Evolutionary conservation across 2,329 filamentous ascomycete genomes (phyloP).

Genomic region (Aspergillus flavus): DNA sequence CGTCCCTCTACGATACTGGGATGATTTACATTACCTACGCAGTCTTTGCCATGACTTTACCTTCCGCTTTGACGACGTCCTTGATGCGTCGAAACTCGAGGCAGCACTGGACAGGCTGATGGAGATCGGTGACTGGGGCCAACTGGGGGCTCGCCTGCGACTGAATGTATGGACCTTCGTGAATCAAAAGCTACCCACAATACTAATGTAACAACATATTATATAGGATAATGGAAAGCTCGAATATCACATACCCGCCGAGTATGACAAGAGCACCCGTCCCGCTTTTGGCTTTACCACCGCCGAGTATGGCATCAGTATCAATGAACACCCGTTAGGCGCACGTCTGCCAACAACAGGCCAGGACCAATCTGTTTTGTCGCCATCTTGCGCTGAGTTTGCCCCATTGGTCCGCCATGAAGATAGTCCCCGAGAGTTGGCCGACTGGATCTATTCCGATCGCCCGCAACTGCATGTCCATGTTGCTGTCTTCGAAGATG

Average conservation of each 20-base stretch:
- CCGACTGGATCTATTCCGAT: conserved; percentile 48
- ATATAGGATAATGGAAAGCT: conserved; percentile 31
- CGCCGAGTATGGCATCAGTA: conserved; percentile 33
- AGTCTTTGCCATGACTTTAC: conserved; percentile 21
- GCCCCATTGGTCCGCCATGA: conserved; percentile 12
- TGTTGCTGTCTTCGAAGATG: conserved; percentile 52
- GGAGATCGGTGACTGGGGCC: conserved; percentile 50
- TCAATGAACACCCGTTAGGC: conserved; percentile 48
- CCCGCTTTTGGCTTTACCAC: conserved; percentile 48
- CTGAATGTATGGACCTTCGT: conserved; percentile 36
- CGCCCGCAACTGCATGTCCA: conserved; percentile 51
- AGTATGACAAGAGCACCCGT: conserved; percentile 39
- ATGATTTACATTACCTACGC: conserved; percentile 16
- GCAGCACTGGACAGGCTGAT: conserved; percentile 42
- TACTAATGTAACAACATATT: not conserved
- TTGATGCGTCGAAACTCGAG: conserved; percentile 46
- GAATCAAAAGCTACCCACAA: not conserved
- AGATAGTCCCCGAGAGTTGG: conserved; percentile 34
- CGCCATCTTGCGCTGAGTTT: conserved; percentile 5
- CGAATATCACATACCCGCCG: conserved; percentile 46
- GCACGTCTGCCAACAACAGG: conserved; percentile 48
- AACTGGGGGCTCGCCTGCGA: conserved; percentile 50
- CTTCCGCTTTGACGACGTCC: conserved; percentile 51
- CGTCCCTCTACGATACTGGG: conserved; percentile 18
- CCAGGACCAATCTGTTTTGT: conserved; percentile 7